A percentile compares a stretch with the other conserved stretches of the same genome.
phyloP scores from a whole-genome alignment of 768 basidiomycete genomes.

The Mycena galericulata region DNA sequence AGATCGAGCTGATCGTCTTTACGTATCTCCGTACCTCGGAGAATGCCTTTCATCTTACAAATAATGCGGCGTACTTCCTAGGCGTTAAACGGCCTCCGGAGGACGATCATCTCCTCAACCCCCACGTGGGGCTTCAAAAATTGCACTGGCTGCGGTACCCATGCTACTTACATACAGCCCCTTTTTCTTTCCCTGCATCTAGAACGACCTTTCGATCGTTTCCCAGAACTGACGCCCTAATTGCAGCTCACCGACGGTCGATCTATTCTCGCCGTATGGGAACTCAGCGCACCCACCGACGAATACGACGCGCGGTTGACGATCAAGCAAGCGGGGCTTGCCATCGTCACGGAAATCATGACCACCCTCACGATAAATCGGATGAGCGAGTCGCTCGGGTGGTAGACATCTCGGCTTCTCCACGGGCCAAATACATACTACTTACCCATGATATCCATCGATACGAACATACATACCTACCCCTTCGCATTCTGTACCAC shows the following conservation, averaged over 20 bases:
- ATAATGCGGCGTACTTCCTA: slow-evolving; percentile 8
- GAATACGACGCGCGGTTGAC: slow-evolving; percentile 71
- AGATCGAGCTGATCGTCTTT: slow-evolving; percentile 11
- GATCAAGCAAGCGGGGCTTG: slow-evolving; percentile 67
- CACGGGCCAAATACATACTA: not conserved
- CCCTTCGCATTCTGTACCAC: not conserved
- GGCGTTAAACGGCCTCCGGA: not conserved
- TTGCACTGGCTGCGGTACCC: too few species aligned
- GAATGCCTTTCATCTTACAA: not conserved
- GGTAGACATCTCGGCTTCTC: slow-evolving; percentile 46
- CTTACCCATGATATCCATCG: not conserved
- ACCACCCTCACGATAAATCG: slow-evolving; percentile 81
- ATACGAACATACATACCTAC: not conserved
- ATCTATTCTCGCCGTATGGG: slow-evolving; percentile 75
- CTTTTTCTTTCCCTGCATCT: not conserved
- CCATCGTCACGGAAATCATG: slow-evolving; percentile 80
- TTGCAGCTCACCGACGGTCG: slow-evolving; percentile 74
- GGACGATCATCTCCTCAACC: not conserved
- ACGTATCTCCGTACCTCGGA: not conserved
- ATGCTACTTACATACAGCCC: not conserved
- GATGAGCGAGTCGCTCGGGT: slow-evolving; percentile 71
- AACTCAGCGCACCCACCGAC: slow-evolving; percentile 66
- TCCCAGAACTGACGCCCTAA: slow-evolving; percentile 15
- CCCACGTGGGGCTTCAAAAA: not conserved
- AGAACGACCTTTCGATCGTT: not conserved